Conservation (phyloP, 495 filamentous ascomycete species). For the Aspergillus ostianus region DNA sequence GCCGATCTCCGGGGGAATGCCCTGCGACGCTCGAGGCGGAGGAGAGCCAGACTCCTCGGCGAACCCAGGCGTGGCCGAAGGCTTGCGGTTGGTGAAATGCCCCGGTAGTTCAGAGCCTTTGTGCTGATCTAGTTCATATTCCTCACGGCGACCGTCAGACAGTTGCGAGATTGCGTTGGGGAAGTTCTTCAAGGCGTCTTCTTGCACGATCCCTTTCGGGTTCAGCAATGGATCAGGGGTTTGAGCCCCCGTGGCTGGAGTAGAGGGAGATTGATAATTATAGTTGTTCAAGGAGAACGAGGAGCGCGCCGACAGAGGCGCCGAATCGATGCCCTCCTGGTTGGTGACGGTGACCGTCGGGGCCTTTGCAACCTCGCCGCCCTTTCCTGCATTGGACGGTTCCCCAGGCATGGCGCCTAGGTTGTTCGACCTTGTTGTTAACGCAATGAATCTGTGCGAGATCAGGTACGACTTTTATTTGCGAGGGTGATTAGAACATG, state of each 20-base stretch:
- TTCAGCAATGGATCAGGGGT: slow-evolving; percentile 16
- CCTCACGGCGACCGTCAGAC: neutral
- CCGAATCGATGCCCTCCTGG: slow-evolving; percentile 7
- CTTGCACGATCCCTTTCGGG: slow-evolving; percentile 3
- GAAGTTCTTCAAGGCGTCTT: slow-evolving; percentile 6
- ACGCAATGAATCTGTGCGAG: too few relatives aligned
- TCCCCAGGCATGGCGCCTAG: too few relatives aligned
- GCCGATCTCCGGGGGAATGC: slow-evolving; percentile 35
- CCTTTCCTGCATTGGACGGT: too few relatives aligned
- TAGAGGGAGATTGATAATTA: neutral
- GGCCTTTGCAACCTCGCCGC: neutral
- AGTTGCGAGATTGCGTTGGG: slow-evolving; percentile 7
- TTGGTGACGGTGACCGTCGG: neutral
- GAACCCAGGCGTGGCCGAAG: neutral
- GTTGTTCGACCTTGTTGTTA: too few relatives aligned
- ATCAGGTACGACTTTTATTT: too few relatives aligned
- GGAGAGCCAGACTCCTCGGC: slow-evolving; percentile 11
- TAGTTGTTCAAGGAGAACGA: slow-evolving; percentile 11
- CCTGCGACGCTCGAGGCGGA: slow-evolving; percentile 20
- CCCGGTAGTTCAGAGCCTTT: neutral
- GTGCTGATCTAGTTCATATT: slow-evolving; percentile 4
- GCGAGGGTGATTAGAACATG: too few relatives aligned
- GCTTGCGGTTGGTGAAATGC: neutral
- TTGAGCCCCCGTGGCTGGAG: slow-evolving; percentile 18
- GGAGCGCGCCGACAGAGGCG: slow-evolving; percentile 8